These are phyloP conservation scores for Rosa lucieae DNA, from an alignment of 306 rosid species.

Conservation along the genomic window DNA sequence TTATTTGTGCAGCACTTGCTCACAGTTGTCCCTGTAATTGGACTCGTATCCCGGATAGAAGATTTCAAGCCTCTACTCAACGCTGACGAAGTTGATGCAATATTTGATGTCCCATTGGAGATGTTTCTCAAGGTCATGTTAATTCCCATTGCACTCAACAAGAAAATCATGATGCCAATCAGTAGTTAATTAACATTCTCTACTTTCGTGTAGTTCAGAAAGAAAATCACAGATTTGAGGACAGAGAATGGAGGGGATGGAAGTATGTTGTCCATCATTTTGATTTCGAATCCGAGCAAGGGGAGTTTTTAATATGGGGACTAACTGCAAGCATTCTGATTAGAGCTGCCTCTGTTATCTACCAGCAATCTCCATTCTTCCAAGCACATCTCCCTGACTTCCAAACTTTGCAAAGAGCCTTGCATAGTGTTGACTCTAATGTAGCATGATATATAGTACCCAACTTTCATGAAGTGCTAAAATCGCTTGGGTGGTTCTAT, in stretches of 20 bases:
- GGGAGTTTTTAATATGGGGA: slow-evolving; percentile 27
- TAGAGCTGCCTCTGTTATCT: slow-evolving; percentile 31
- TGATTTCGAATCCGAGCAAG: slow-evolving; percentile 23
- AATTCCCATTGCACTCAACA: background rate
- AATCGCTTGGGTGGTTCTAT: too few relatives aligned
- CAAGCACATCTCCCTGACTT: slow-evolving; percentile 36
- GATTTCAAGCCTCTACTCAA: slow-evolving; percentile 37
- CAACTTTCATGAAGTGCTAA: background rate
- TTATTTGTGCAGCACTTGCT: slow-evolving; percentile 22
- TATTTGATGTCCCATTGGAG: slow-evolving; percentile 37
- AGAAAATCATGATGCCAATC: background rate
- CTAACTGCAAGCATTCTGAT: slow-evolving; percentile 42
- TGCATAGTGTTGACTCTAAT: background rate
- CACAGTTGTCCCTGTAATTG: slow-evolving; percentile 35
- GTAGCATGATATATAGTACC: background rate
- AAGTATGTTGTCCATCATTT: slow-evolving; percentile 34
- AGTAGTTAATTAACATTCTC: background rate
- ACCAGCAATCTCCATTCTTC: slow-evolving; percentile 22
- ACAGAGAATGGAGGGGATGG: slow-evolving; percentile 41
- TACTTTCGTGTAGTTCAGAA: slow-evolving; percentile 17
- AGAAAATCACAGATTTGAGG: slow-evolving; percentile 31
- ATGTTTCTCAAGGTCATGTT: slow-evolving; percentile 38
- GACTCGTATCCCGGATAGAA: slow-evolving; percentile 22
- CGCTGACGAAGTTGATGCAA: slow-evolving; percentile 29
- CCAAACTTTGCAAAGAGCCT: slow-evolving; percentile 28